These are phyloP conservation scores for Klebsormidium nitens DNA, from an alignment of 139 green algal species.

Conservation along the genomic window DNA sequence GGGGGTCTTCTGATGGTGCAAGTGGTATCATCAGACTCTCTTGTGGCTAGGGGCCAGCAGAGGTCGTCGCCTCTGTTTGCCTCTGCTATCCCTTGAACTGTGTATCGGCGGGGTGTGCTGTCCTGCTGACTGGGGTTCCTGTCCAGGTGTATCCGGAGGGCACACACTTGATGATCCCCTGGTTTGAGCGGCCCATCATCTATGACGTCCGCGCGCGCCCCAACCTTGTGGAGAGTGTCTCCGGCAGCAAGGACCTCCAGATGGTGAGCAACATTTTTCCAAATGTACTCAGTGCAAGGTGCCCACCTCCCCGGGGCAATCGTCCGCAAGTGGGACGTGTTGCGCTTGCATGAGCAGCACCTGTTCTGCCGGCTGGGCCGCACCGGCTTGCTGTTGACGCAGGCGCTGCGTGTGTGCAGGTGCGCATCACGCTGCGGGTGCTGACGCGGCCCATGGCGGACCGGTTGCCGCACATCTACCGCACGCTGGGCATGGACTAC, in stretches of 20 bases:
- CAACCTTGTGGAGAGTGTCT: slow-evolving; percentile 83
- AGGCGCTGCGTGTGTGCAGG: slow-evolving; percentile 45
- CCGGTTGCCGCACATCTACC: slow-evolving; percentile 88
- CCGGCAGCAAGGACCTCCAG: slow-evolving; percentile 90
- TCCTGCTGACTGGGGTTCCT: too few relatives aligned
- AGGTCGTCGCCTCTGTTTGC: too few relatives aligned
- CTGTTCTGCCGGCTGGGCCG: too few relatives aligned
- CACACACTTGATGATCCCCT: slow-evolving; percentile 96
- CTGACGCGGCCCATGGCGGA: slow-evolving; percentile 82
- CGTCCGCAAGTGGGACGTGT: too few relatives aligned
- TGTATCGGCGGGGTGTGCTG: too few relatives aligned
- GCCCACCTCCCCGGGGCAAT: neutral
- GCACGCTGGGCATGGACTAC: slow-evolving; percentile 85
- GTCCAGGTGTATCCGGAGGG: slow-evolving; percentile 88
- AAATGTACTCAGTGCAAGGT: neutral
- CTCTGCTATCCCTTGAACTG: too few relatives aligned
- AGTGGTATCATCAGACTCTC: too few relatives aligned
- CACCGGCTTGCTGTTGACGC: too few relatives aligned
- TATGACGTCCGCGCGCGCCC: slow-evolving; percentile 94
- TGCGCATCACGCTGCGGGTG: slow-evolving; percentile 96
- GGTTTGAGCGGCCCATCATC: slow-evolving; percentile 94
- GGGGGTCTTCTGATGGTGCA: too few relatives aligned
- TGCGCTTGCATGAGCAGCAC: too few relatives aligned
- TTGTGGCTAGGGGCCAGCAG: too few relatives aligned
- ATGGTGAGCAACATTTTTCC: slow-evolving; percentile 90